Base-by-base conservation (phyloP, 139 green algal species). In the Chlorella vulgaris region DNA sequence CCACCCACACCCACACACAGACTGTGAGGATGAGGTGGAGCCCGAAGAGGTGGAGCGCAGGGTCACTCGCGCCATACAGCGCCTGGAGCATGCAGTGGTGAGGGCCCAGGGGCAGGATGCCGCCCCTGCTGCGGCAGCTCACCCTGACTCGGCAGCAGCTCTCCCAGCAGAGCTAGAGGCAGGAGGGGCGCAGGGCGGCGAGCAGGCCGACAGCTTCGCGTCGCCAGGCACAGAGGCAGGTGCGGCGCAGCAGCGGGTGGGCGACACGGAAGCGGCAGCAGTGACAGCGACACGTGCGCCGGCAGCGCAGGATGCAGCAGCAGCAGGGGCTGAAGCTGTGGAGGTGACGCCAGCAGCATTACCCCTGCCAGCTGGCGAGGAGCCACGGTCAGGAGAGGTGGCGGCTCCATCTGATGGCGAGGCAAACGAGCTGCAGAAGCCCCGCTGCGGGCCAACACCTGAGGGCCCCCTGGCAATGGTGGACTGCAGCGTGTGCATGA, bases 401-500 rank as follows among this genome's bases (percentile, higher is more conserved):
- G n/a, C n/a, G n/a, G n/a, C n/a, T n/a, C n/a, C n/a, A n/a, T n/a
- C 10, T 55, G 47, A 55, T 55, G 47, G 47, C 47, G 43, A 60
- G 69, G 35, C 69, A 28, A 0, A 29, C 21, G 39, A 53, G 79
- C 55, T n/a, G 39, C 18, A 47, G 33, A 47, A 21, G 47, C 47
- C n/a, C n/a, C n/a, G n/a, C n/a, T 78, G 70, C 42, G 53, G 70
- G 0, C 47, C 26, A 28, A 67, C 53, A 5, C 47, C 70, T 18
- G 69, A 63, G 39, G 76, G 76, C 1, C 67, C 76, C 38, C 51
- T 82, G 15, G 79, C 55, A 0, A 71, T 51, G 13, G 83, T 87
- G 0, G 82, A 88, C 39, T 95, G 91, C 69, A 84, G 55, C 29
- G 88, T 95, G 31, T 95, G 91, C 87, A 91, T 94, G 82, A 86